A percentile compares a stretch with the other conserved stretches of the same genome.
These are phyloP conservation scores for Diplodia scrobiculata DNA, from an alignment of 2,329 filamentous ascomycete species.

Conservation along the genomic window DNA sequence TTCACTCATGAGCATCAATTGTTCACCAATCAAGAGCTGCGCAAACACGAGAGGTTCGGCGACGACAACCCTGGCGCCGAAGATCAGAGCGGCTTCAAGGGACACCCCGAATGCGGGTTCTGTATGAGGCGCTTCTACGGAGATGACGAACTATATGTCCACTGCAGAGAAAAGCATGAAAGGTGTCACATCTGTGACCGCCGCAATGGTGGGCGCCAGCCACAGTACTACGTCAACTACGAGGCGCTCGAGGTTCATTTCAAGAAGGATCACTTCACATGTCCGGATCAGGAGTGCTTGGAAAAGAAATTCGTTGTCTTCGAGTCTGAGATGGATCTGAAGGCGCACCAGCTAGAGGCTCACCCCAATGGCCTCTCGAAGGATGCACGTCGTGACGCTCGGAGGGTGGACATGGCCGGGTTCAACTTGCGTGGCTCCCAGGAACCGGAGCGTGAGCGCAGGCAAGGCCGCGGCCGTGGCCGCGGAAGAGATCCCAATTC, in stretches of 20 bases:
- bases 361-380: constrained; percentile 82
- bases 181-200: constrained; percentile 92
- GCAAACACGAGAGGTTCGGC: constrained; percentile 84
- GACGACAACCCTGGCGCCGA: constrained; percentile 87
- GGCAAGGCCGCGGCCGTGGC: constrained; percentile 52
- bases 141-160: constrained; percentile 89
- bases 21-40: constrained; percentile 77
- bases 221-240: constrained; percentile 91
- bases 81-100: constrained; percentile 94
- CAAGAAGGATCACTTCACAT: constrained; percentile 81
- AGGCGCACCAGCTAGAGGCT: constrained; percentile 83
- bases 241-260: constrained; percentile 85
- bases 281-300: constrained; percentile 79
- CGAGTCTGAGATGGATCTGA: constrained; percentile 88
- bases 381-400: constrained; percentile 77
- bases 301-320: constrained; percentile 99
- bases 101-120: constrained; percentile 92
- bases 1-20: constrained; percentile 98
- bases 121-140: constrained; percentile 92
- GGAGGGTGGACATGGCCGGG: constrained; percentile 80
- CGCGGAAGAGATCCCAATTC: constrained; percentile 85
- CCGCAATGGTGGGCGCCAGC: constrained; percentile 62
- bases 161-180: constrained; percentile 93
- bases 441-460: constrained; percentile 60
- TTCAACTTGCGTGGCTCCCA: constrained; percentile 81